Base-by-base conservation (phyloP, 352 stramenopile genomes). In the Phytophthora parvispora region DNA sequence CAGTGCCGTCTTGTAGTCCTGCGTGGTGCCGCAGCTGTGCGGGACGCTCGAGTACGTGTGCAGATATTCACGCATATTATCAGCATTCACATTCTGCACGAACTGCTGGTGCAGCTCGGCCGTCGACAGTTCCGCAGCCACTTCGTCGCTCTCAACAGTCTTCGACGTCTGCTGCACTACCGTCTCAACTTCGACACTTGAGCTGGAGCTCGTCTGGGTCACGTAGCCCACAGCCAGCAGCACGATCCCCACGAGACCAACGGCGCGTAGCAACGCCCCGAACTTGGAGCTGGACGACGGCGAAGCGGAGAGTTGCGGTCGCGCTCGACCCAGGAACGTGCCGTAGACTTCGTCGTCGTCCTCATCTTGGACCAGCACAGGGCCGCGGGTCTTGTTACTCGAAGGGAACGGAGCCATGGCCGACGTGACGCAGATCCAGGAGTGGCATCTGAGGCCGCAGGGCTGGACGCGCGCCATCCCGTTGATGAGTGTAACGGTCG, bases 1-100 rank as follows among this genome's bases (percentile, higher is more conserved):
- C 51, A 81, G 10, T 6, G 75, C 75, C 2, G 62, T 69, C 31
- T 69, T 64, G 62, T 69, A 69, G 53, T 69, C 61, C 36, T 57
- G 61, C 29, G 63, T 52, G 4, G 75, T 70, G 28, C 75, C 75
- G 13, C 65, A 77, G 1, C 53, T 60, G 65, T 88, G 80, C 20
- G 80, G 80, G 40, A 69, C 62, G 40, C 68, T 81, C 4, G 64
- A 54, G 49, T 73, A 77, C n/a, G 63, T 29, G 53, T 76, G 69
- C 12, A 76, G 47, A 52, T 66, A 76, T 40, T 76, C 69, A n/a
- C 59, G 69, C 27, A 76, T 36, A 18, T 70, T 72, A n/a, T n/a
- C 24, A 4, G 59, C 48, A 9, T 71, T 5, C 3, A 78, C 70
- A 22, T 24, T 49, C 7, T 68, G 60, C 15, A 77, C 36, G 38